Evolutionary conservation across 2,329 filamentous ascomycete species (phyloP), one percentile per base, ranked within the genome.

Genomic region (Colletotrichum eleusines): DNA sequence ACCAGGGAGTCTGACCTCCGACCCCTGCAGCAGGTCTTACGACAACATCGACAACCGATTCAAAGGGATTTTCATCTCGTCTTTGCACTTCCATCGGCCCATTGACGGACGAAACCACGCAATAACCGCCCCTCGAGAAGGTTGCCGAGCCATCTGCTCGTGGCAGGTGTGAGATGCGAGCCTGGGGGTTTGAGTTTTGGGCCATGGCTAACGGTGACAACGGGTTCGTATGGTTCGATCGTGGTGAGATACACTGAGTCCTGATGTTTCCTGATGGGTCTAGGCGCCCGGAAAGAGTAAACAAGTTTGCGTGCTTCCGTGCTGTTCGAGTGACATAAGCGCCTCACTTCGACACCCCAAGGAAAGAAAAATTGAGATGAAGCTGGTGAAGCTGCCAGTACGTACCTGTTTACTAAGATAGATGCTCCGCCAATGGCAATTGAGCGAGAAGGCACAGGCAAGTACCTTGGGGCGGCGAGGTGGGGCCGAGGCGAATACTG

Each of bases 41-140:
- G 78, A 95, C 90, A 69, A 99, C 93, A 81, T 98, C 96, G 74
- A 99, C 86, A 60, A 92, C 89, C 35, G 95, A 94, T 83, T 98
- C 94, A 81, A 97, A 95, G 9, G 96, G 92, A 74, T 96, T 89
- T 80, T 98, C 94, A 78, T 99, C 95, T 76, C 94, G 90, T 76
- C 95, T 89, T 75, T 91, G 90, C 20, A 95, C 94, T 83, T 99
- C 96, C 75, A 98, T 89, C 20, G 96, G 96, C 0, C 95, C 96
- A 81, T 97, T 98, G 74, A 97, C 94, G 18, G 94, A 91, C 66
- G 92, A 93, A 64, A 97, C 89, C 74, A 98, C 88, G 54, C 91
- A 91, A 81, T 94, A 97, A 59, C 94, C 93, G 68, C 89, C 86
- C 76, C 91, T 87, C 2, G 92, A 89, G 79, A 94, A 94, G 12